Evolutionary conservation across 768 basidiomycete genomes (phyloP).

Genomic region (Suillus subluteus): DNA sequence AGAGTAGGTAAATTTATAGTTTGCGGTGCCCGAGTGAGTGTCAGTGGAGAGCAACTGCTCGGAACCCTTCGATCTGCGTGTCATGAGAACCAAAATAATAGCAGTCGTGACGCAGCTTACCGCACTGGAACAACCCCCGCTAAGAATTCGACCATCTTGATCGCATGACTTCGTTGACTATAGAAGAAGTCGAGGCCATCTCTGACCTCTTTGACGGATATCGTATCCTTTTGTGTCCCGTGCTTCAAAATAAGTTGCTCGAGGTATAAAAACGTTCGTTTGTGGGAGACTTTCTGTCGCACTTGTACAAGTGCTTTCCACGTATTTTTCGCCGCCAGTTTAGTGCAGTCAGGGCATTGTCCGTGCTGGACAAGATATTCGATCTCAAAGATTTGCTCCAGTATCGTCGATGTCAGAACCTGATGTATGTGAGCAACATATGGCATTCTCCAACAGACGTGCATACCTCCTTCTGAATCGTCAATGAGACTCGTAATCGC

Average conservation of each 20-base stretch:
- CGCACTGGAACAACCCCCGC: constrained; percentile 83
- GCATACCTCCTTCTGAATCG: constrained; percentile 96
- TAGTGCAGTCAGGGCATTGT: constrained; percentile 94
- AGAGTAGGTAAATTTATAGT: constrained; percentile 97
- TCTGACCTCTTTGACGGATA: constrained; percentile 87
- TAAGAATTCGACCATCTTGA: constrained; percentile 97
- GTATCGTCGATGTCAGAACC: constrained; percentile 92
- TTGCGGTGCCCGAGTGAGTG: constrained; percentile 89
- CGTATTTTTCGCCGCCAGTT: constrained; percentile 96
- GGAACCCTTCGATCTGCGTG: constrained; percentile 79
- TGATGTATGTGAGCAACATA: constrained; percentile 28
- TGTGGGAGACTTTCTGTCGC: constrained; percentile 98
- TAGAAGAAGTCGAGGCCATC: constrained; percentile 99
- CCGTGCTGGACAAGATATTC: constrained; percentile 94
- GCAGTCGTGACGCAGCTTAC: constrained; percentile 46
- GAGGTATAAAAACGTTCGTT: constrained; percentile 95
- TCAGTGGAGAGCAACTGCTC: constrained; percentile 95
- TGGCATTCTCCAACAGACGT: too few species aligned
- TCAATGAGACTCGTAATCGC: constrained; percentile 87
- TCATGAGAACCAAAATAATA: constrained; percentile 10
- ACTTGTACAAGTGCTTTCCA: constrained; percentile 99
- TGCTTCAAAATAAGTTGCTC: constrained; percentile 98
- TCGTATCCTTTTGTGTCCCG: constrained; percentile 94
- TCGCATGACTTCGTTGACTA: constrained; percentile 83
- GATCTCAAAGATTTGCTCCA: constrained; percentile 97